Evolutionary conservation across 148 eudicot genomes (phyloP), one percentile per base, ranked within the genome.

Genomic region (Dysphania ambrosioides): DNA sequence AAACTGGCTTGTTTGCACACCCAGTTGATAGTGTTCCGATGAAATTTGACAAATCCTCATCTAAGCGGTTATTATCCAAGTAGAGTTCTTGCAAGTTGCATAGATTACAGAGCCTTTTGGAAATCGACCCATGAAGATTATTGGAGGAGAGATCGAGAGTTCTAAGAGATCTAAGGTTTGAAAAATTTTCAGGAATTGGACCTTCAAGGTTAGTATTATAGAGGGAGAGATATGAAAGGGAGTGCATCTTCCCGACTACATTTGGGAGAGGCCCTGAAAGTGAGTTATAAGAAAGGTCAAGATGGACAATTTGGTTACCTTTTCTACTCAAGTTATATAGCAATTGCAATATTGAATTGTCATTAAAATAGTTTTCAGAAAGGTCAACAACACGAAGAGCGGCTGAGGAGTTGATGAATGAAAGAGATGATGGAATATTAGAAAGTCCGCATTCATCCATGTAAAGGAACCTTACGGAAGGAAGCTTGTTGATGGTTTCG

Each of bases 261-360:
- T 30, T 56, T 12, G 86, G 86, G n/a, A 83, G 67, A 2, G 72
- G 51, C 64, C 81, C 81, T 4, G 13, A 36, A n/a, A 79, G 2
- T 7, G 9, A 19, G n/a, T n/a, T 83, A 8, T 0, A 0, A n/a
- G 61, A 41, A 23, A 83, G 77, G 49, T 77, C 69, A 29, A 83
- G 61, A 65, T 80, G 5, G 12, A 15, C 63, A 66, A 80, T 72
- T 32, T 47, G 72, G 44, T 65, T 32, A 35, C 13, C 18, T 1
- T 21, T 57, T 32, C 27, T 18, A 36, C 38, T 73, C 23, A 80
- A 51, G 55, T 78, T 78, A 38, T 68, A 78, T 68, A 83, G 27
- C 79, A 81, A 78, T 6, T 32, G 42, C 30, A 68, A 80, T 40
- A 80, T 40, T 8, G 62, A 57, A 26, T 55, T 56, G 30, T 72